Evolutionary conservation across 108 stramenopile species (phyloP), one percentile per base, ranked within the genome.

Genomic region (Aureococcus anophagefferens): DNA sequence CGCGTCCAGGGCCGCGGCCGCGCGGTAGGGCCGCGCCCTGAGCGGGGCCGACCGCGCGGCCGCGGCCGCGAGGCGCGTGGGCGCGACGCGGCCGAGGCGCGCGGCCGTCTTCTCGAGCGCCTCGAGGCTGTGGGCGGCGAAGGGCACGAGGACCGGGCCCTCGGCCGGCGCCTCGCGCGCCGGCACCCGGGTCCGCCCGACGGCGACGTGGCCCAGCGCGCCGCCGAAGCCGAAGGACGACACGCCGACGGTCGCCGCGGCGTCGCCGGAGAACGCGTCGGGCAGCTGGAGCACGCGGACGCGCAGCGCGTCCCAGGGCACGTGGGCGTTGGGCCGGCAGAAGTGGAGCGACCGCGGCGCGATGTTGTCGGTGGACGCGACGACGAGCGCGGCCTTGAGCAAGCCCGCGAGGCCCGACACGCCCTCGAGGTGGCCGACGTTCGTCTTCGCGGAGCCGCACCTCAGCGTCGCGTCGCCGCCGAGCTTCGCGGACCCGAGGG

Each of bases 171-270:
- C n/a, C n/a, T n/a, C n/a, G n/a, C n/a, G n/a, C n/a, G n/a, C n/a
- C n/a, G n/a, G n/a, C n/a, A n/a, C n/a, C n/a, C n/a, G n/a, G n/a
- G 9, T 5, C 9, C 34, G 33, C 30, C n/a, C 17, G 28, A 72
- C 11, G 7, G 34, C n/a, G 64, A 72, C 35, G 31, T 72, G 71
- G 15, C 63, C 71, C 32, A 64, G 63, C 33, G 63, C 64, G 30
- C 71, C 71, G 62, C 71, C 71, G 30, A 72, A 72, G 33, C 71
- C 71, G 32, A 72, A 72, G 35, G 71, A 72, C 30, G 71, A 72
- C 28, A 65, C 35, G n/a, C 71, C 71, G 21, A 25, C 25, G 9
- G 40, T 13, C 9, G 9, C 40, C 13, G 9, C 40, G 40, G 9
- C 40, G 21, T 9, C 21, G 51, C 13, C 51, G 7, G 4, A n/a